Percentiles rank a stretch among this genome's conserved stretches.
Evolutionary conservation across 192 early-diverging fungal genomes (phyloP).

Genomic region (Geosiphon pyriformis): DNA sequence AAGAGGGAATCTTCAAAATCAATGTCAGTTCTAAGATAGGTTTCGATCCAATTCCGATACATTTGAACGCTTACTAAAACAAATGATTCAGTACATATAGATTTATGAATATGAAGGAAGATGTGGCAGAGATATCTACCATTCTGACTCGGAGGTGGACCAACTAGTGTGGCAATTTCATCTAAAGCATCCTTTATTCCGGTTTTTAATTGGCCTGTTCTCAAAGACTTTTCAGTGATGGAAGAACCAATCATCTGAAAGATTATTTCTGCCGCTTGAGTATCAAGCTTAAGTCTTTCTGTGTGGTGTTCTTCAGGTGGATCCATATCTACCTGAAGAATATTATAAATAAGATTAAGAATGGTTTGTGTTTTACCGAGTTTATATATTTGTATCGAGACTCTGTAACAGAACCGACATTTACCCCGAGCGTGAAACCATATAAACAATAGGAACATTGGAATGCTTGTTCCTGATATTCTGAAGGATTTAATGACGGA

Average conservation of each 20-base stretch:
- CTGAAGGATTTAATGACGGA: slow-evolving; percentile 29
- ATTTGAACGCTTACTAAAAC: not conserved
- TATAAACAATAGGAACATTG: slow-evolving; percentile 69
- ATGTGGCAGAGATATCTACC: not conserved
- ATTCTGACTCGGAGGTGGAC: slow-evolving; percentile 45
- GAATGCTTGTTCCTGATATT: slow-evolving; percentile 46
- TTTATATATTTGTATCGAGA: no score
- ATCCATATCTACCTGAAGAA: slow-evolving; percentile 40
- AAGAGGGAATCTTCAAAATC: not conserved
- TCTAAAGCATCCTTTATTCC: slow-evolving; percentile 61
- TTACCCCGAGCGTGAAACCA: slow-evolving; percentile 51
- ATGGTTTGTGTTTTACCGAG: no score
- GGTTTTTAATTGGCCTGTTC: slow-evolving; percentile 38
- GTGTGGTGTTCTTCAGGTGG: slow-evolving; percentile 51
- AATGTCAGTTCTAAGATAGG: not conserved
- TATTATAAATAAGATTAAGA: not conserved
- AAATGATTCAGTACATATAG: not conserved
- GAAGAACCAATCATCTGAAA: slow-evolving; percentile 45
- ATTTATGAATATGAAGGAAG: no score
- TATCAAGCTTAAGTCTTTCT: slow-evolving; percentile 41
- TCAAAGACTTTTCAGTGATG: slow-evolving; percentile 35
- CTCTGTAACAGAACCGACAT: no score
- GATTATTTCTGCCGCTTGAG: slow-evolving; percentile 46
- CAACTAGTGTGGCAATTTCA: slow-evolving; percentile 44
- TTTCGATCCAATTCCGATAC: not conserved